Conservation (phyloP, 1,284 basidiomycete species). For the Vanrija sp. region DNA sequence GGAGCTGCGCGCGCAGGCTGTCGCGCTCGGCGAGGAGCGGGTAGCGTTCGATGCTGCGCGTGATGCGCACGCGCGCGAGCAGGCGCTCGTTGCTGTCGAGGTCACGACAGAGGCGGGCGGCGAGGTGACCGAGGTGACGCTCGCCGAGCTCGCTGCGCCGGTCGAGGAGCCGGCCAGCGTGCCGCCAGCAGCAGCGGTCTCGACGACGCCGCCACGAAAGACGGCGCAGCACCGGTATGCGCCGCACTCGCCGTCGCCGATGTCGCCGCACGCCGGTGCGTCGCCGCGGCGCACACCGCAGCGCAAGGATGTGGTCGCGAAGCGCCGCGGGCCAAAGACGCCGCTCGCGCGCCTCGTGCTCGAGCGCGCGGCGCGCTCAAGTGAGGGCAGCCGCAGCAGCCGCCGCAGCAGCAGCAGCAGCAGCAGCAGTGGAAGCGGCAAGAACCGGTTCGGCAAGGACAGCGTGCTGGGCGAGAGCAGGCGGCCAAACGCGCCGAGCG, state of each 20-base stretch:
- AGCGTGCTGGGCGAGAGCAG: no score
- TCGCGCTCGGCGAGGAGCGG: slow-evolving; percentile 63
- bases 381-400: background rate
- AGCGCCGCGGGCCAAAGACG: slow-evolving; percentile 27
- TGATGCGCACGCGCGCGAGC: slow-evolving; percentile 58
- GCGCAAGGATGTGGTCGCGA: slow-evolving; percentile 7
- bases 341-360: slow-evolving; percentile 42
- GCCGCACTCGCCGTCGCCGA: slow-evolving; percentile 32
- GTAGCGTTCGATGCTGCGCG: slow-evolving; percentile 57
- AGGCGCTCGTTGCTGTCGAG: slow-evolving; percentile 20
- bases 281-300: slow-evolving; percentile 20
- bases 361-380: slow-evolving; percentile 17
- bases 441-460: no score
- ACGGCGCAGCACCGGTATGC: slow-evolving; percentile 12
- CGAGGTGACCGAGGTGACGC: background rate
- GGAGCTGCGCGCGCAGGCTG: slow-evolving; percentile 62
- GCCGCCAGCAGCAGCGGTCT: background rate
- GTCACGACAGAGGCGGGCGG: background rate
- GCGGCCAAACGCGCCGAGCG: no score
- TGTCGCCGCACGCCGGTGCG: slow-evolving; percentile 31
- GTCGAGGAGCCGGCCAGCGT: slow-evolving; percentile 52
- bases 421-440: background rate
- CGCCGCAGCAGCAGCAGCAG: background rate
- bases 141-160: background rate
- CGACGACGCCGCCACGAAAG: slow-evolving; percentile 1